Evolutionary conservation across 179 eudicot genomes (phyloP).

Genomic region (Beta lomatogona): DNA sequence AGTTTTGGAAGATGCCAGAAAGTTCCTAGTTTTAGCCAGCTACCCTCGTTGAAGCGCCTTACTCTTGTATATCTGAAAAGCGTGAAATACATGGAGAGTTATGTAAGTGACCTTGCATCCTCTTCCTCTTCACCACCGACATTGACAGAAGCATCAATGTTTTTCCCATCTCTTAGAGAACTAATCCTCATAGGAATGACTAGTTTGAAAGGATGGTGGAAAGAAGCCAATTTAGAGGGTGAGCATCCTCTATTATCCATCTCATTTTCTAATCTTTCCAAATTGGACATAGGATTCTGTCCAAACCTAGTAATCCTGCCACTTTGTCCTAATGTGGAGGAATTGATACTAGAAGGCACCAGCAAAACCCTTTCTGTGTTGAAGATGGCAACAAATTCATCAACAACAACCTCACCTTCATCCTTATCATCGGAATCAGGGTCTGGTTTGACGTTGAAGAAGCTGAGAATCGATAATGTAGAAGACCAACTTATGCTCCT

Average conservation of each 20-base stretch:
- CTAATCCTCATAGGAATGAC: slow-evolving; percentile 3
- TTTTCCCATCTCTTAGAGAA: slow-evolving; percentile 29
- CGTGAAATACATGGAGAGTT: slow-evolving; percentile 31
- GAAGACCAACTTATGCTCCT: slow-evolving; percentile 25
- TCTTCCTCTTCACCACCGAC: neutral
- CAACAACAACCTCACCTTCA: neutral
- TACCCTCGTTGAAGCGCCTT: slow-evolving; percentile 12
- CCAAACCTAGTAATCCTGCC: slow-evolving; percentile 20
- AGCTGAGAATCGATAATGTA: slow-evolving; percentile 11
- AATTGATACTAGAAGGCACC: neutral
- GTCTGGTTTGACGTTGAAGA: slow-evolving; percentile 7
- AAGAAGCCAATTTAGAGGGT: neutral
- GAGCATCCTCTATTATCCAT: neutral
- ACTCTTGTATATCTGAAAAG: neutral
- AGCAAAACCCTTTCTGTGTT: neutral
- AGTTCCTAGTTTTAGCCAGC: slow-evolving; percentile 11
- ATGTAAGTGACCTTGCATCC: neutral
- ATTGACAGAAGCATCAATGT: neutral
- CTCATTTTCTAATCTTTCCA: neutral
- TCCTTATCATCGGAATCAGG: too few species aligned
- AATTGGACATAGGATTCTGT: neutral
- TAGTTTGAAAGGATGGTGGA: slow-evolving; percentile 31
- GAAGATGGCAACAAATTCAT: neutral
- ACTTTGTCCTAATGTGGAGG: slow-evolving; percentile 3
- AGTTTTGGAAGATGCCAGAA: neutral